Base-by-base conservation (phyloP, 1,139 yeast species). In the Scheffersomyces parashehatae region DNA sequence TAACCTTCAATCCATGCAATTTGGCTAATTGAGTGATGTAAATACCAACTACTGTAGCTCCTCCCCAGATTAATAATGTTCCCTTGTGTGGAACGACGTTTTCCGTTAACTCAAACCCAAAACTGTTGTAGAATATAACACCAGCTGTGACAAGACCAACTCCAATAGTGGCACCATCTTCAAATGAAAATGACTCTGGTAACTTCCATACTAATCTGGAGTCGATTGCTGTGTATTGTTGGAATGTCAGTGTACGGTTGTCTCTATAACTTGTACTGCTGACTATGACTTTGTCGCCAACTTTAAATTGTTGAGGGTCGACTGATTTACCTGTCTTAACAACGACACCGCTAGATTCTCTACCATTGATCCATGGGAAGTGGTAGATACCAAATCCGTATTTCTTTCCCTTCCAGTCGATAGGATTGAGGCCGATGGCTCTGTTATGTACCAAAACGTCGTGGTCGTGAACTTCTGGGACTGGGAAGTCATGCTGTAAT, bases 331-430 rank as follows among this genome's bases (percentile, higher is more conserved):
- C 79, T 4, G 53, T 41, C 37, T 64, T 59, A 2, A 62, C 64
- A 1, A 75, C 64, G 8, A 60, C 49, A 0, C 80, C 80, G 35
- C 75, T 65, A 33, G 73, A 64, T 51, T 75, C 80, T 36, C 80
- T 58, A 5, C 80, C 80, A 50, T 73, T 75, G 38, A 75, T 63
- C 79, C 80, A 75, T 4, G 80, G 80, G 46, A 74, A 72, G 20
- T 69, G 66, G 48, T 73, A 69, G 3, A 75, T 66, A n/a, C 77
- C 79, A 58, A 75, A 75, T 31, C 65, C 64, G 48, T 67, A 75
- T 43, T 68, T 73, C 41, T 73, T 71, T n/a, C 76, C 73, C 50
- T 75, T 75, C 81, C 81, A 75, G 49, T 75, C 81, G 34, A 75
- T 66, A 10, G 78, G 80, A 49, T 75, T 75, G 32, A 75, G 51